Evolutionary conservation across 352 stramenopile genomes (phyloP), one percentile per base, ranked within the genome.

Genomic region (Sclerospora graminicola): DNA sequence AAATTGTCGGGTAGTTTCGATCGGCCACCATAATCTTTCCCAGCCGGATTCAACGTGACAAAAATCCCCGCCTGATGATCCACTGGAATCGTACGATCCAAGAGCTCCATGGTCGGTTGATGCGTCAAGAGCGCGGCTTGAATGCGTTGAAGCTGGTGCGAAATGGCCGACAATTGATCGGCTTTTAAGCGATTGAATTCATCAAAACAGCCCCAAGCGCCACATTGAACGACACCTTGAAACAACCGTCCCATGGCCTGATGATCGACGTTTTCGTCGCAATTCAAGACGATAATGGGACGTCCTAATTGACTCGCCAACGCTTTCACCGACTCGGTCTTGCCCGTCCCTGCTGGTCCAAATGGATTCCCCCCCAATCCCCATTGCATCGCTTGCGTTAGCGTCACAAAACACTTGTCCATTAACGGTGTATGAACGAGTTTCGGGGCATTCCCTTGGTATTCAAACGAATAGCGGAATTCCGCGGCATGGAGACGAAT

Each of bases 121-220:
- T n/a, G n/a, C n/a, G n/a, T n/a, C n/a, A n/a, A n/a, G n/a, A n/a
- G n/a, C n/a, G n/a, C n/a, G n/a, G n/a, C n/a, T n/a, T n/a, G n/a
- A n/a, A n/a, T n/a, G n/a, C n/a, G n/a, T n/a, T n/a, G n/a, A n/a
- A n/a, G n/a, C n/a, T n/a, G n/a, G n/a, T n/a, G n/a, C n/a, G n/a
- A n/a, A n/a, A n/a, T n/a, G n/a, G n/a, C n/a, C n/a, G n/a, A n/a
- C n/a, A n/a, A n/a, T n/a, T n/a, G 21, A 26, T 26, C 21, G 21
- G 21, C 72, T 44, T 97, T 97, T 1, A 98, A 63, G 1, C 92
- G 84, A 59, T 98, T 98, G 45, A 98, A 98, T 50, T 98, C 91
- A 31, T 98, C 91, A 32, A 98, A 98, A 48, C 91, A 98, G n/a
- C n/a, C n/a, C n/a, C n/a, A n/a, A n/a, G n/a, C n/a, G n/a, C 91